Base-by-base conservation (phyloP, 768 basidiomycete species). In the Nevesoporus exiguus region DNA sequence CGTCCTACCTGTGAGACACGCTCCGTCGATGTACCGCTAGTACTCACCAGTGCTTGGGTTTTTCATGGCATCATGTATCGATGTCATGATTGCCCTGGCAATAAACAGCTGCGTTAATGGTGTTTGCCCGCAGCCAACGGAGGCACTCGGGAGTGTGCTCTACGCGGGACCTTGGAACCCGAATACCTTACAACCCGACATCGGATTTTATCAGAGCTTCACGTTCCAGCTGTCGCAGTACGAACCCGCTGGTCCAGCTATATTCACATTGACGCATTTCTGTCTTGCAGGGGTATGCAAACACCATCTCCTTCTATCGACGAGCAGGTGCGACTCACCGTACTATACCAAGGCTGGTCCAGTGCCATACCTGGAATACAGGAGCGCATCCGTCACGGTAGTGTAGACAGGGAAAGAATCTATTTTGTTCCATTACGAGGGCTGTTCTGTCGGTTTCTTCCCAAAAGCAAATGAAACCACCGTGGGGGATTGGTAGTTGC, bases 131-230 rank as follows among this genome's bases (percentile, higher is more conserved):
- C 44, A 34, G 3, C 57, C 58, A 7, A 17, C 57, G 13, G 47
- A 57, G 0, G 56, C 2, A 19, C 61, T 67, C 14, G 65, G 59
- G 3, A 55, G 43, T 10, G 54, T 59, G 2, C 56, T 61, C 17
- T 63, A 65, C 33, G 62, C 67, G 8, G 65, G 65, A 8, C 36
- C 52, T 7, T 63, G 56, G 59, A 43, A 56, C 9, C 61, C 53
- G 13, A 6, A 29, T n/a, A 52, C 41, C 30, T 24, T 37, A 11
- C 27, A 25, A 4, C 48, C 51, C 24, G 47, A 37, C 7, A 24
- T 52, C 5, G 62, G 57, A 30, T 52, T 40, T 51, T 66, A 68
- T 44, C 60, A 60, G 34, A 66, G 59, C 51, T 60, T 67, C 19
- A 58, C 37, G 37, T 37, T 37, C 17, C 37, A 37, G n/a, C 9